Evolutionary conservation across 371 early-diverging fungal species (phyloP), one percentile per base, ranked within the genome.

Genomic region (Mucor plumbeus): DNA sequence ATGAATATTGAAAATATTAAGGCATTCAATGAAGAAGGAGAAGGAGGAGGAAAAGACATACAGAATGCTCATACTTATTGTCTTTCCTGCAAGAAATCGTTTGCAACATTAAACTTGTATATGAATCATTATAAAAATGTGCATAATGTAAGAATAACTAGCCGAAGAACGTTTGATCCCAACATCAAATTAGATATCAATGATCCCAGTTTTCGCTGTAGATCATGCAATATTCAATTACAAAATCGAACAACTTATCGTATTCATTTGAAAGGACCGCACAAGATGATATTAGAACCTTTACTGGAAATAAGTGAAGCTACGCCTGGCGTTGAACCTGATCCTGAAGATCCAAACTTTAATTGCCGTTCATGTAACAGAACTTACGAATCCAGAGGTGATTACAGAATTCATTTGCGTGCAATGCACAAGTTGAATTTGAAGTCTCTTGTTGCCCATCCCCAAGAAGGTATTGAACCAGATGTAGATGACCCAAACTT

Each of bases 401-500:
- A 34, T 4, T 55, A 55, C 35, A 31, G 55, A 15, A 55, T 55
- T 15, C 55, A 55, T 55, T 55, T 55, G n/a, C 33, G 55, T 3
- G 34, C 8, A 3, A 55, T 34, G 55, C 55, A 55, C 55, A 31
- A 34, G 7, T 4, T 55, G 31, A 55, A 34, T 4, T 5, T 55
- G 3, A 35, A 34, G n/a, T 21, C 55, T 0, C 15, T 55, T 6
- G 0, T n/a, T n/a, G 35, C 35, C 7, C 17, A 33, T 1, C 55
- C 55, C n/a, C 55, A n/a, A 34, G 15, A 31, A 7, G 35, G 11
- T 13, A 17, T 55, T 11, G 55, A 34, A 14, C 60, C 60, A 14
- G 60, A 60, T n/a, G n/a, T 60, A n/a, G 34, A 60, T 10, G 44
- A 60, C 34, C 60, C 43, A 5, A 19, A 40, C 14, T 60, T 60